Percentiles rank a stretch among this genome's conserved stretches.
These are phyloP conservation scores for Eucalyptus tenuipes DNA, from an alignment of 345 rosid species.

Conservation along the genomic window DNA sequence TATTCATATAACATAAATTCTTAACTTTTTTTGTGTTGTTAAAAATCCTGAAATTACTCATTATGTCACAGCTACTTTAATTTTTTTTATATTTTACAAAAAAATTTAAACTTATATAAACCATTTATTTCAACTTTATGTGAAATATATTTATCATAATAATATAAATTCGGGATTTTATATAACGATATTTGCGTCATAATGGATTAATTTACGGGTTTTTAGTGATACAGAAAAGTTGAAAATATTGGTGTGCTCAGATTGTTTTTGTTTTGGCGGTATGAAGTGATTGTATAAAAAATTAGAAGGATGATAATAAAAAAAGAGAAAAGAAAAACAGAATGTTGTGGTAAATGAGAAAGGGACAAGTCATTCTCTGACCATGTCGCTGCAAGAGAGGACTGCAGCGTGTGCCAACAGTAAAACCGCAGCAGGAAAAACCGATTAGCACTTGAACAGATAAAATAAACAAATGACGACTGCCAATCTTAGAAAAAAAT, in stretches of 20 bases:
- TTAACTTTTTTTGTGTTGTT: accelerated
- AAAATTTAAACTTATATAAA: no score
- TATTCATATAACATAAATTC: accelerated
- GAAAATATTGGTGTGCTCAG: no score
- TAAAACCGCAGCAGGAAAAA: not conserved
- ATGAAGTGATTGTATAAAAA: not conserved
- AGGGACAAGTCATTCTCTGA: not conserved
- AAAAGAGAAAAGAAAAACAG: not conserved
- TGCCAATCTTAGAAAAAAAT: not conserved
- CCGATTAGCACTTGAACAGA: not conserved
- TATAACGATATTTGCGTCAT: not conserved
- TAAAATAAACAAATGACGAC: not conserved
- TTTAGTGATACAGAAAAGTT: no score
- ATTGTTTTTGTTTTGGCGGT: no score
- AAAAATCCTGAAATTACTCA: no score
- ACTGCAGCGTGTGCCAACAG: not conserved
- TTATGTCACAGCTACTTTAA: no score
- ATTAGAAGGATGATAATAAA: not conserved
- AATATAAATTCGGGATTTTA: no score
- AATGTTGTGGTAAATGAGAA: not conserved
- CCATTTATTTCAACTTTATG: accelerated
- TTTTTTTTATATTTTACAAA: no score
- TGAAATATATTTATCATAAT: accelerated
- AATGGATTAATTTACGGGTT: no score
- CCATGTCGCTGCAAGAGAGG: not conserved